Evolutionary conservation across 106 monocot species (phyloP), one percentile per base, ranked within the genome.

Genomic region (Dioscorea zingiberensis): DNA sequence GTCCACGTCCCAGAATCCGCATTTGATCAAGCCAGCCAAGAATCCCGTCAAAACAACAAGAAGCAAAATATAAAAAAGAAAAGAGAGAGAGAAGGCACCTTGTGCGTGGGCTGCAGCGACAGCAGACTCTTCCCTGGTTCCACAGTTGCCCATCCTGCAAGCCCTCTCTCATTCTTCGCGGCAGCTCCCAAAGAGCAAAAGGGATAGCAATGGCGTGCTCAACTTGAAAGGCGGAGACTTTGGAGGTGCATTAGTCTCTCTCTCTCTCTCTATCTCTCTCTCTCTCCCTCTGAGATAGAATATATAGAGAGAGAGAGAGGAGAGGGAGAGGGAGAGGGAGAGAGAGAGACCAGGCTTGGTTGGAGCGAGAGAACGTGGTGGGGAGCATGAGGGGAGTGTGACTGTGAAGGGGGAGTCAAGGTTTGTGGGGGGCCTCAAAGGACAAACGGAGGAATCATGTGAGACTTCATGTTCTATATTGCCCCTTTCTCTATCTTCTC

Each of bases 111-210:
- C 78, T 54, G 81, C 76, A 59, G 76, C 84, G 55, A 86, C 95
- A 44, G 86, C 87, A 71, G 90, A 84, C 65, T 94, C 94, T 67
- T 90, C 94, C 57, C 90, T 77, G 63, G 94, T 94, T 79, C 90
- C 94, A 56, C 94, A 94, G 73, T 94, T 94, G 28, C 94, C 94
- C 94, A 94, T 94, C 64, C 60, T 70, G 76, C 44, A 9, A 55
- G 3, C 53, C 63, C 60, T 61, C 76, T 80, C 87, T 84, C 84
- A 76, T 89, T 47, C 83, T 83, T 60, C 69, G 71, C 10, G 38
- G 6, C 38, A 38, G 38, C 38, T 38, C 6, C 38, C 38, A 38
- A 38, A 38, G 38, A 38, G 4, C 1, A 38, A 38, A 10, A 38
- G 10, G 10, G 38, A 38, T 8, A 1, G 38, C 38, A 38, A 10